Evolutionary conservation across 371 early-diverging fungal genomes (phyloP).

Genomic region (Mortierella sp.): DNA sequence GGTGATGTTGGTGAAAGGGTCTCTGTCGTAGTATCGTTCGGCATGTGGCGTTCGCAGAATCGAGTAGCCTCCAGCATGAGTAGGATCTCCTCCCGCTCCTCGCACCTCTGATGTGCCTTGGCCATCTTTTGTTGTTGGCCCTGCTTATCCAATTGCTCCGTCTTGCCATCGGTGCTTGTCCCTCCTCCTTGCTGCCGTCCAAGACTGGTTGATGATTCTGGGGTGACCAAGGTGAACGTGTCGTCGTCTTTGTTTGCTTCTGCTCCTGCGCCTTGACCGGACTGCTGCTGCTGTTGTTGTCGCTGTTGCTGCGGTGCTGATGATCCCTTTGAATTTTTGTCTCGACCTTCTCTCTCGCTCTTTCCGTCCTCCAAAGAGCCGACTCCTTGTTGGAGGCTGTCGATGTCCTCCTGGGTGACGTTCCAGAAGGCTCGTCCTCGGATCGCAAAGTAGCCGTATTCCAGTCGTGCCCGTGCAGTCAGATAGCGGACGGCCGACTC

Average conservation of each 20-base stretch:
- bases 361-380: not conserved
- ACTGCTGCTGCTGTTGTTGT: slow-evolving; percentile 11
- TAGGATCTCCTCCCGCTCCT: slow-evolving; percentile 43
- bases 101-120: slow-evolving; percentile 30
- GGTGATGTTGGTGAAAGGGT: not conserved
- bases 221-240: not conserved
- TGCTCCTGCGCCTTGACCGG: slow-evolving; percentile 5
- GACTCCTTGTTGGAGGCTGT: not conserved
- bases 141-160: not conserved
- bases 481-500: slow-evolving; percentile 47
- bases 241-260: slow-evolving; percentile 38
- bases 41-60: slow-evolving; percentile 21
- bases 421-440: slow-evolving; percentile 55
- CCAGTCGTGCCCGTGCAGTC: slow-evolving; percentile 47
- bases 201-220: slow-evolving; percentile 2
- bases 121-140: slow-evolving; percentile 25
- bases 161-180: not conserved
- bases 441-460: slow-evolving; percentile 49
- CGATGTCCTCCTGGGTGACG: slow-evolving; percentile 29
- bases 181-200: slow-evolving; percentile 14
- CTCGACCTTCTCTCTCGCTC: slow-evolving; percentile 3
- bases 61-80: slow-evolving; percentile 40
- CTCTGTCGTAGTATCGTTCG: not conserved
- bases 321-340: slow-evolving; percentile 16
- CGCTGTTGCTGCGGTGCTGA: slow-evolving; percentile 3